Percentiles rank a stretch among this genome's conserved stretches.
Conservation (phyloP, 768 basidiomycete genomes). For the Phaeolepiota aurea region DNA sequence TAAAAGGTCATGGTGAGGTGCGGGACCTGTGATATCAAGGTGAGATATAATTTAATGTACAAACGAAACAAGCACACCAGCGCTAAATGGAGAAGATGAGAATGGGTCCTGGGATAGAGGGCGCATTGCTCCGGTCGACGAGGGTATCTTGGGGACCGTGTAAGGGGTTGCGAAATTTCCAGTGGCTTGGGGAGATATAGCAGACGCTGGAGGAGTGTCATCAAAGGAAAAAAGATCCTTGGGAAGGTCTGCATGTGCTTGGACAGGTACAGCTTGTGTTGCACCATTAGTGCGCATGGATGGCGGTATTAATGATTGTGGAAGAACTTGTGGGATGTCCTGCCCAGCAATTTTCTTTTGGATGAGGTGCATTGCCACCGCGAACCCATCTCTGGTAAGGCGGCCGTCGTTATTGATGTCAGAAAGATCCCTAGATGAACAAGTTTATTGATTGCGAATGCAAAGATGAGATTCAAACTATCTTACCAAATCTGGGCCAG, state of each 20-base stretch:
- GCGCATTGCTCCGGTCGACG: conserved; percentile 16
- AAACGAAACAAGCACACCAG: conserved; percentile 16
- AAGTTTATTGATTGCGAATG: conserved; percentile 3
- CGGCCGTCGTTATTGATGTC: conserved; percentile 85
- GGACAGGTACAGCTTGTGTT: conserved; percentile 28
- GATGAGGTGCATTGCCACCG: conserved; percentile 92
- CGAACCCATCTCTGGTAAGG: conserved; percentile 87
- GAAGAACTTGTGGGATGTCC: conserved; percentile 65
- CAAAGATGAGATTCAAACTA: neutral
- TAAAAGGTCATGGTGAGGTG: conserved; percentile 44
- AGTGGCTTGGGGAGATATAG: conserved; percentile 31
- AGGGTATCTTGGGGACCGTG: conserved; percentile 16
- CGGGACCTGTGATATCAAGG: conserved; percentile 2
- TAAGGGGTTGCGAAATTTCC: conserved; percentile 22
- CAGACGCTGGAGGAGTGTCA: conserved; percentile 43
- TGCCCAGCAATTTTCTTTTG: conserved; percentile 76
- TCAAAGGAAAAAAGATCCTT: conserved; percentile 45
- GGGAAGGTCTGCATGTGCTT: conserved; percentile 35
- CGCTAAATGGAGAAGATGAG: conserved; percentile 21
- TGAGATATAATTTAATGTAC: too few relatives aligned
- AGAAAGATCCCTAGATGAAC: conserved; percentile 71
- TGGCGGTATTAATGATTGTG: conserved; percentile 73
- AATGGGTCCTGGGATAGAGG: conserved; percentile 42
- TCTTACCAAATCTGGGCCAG: conserved; percentile 86
- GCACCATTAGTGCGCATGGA: conserved; percentile 50